Base-by-base conservation (phyloP, 176 grass and related monocot species). In the Zoysia pacifica region DNA sequence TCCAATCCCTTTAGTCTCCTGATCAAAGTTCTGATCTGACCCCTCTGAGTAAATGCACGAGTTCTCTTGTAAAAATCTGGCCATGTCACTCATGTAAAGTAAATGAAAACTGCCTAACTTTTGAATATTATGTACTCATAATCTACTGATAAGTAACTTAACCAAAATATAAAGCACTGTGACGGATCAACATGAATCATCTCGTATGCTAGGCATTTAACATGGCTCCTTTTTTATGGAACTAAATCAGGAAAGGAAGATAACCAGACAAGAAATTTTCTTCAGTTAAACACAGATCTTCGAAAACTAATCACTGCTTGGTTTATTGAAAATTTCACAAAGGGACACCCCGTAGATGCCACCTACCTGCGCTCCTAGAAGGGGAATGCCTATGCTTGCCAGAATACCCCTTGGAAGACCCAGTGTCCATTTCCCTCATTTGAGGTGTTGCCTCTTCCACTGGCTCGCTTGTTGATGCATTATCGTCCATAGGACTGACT, bases 21-120 rank as follows among this genome's bases (percentile, higher is more conserved):
- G 84, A 45, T 83, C 75, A 71, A 80, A 95, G 67, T 99, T 99
- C 80, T 99, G 93, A 91, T 91, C 96, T 10, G 93, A 95, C 3
- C 87, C 84, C 86, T 93, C 96, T 91, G 90, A 68, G 86, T 71
- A 90, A 79, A 83, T 70, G 81, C 84, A 90, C 62, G 44, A 89
- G 75, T 81, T 83, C 77, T 89, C 77, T 83, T 79, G 86, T 91
- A 81, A 86, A 83, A 69, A 80, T 77, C 67, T 86, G 76, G 65
- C 66, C 69, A 88, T 73, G 15, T 76, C 59, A 80, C 65, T 87
- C 74, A 76, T 28, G 64, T 69, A 28, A 28, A 28, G 28, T 28
- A 79, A 85, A 88, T 69, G 28, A 80, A 83, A 82, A 48, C 38
- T 11, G 60, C 65, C 69, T 67, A 83, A 67, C 18, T 79, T 28